A percentile compares a stretch with the other conserved stretches of the same genome.
Conservation (phyloP, 2,329 filamentous ascomycete genomes). For the Rhexocercosporidium sp. region DNA sequence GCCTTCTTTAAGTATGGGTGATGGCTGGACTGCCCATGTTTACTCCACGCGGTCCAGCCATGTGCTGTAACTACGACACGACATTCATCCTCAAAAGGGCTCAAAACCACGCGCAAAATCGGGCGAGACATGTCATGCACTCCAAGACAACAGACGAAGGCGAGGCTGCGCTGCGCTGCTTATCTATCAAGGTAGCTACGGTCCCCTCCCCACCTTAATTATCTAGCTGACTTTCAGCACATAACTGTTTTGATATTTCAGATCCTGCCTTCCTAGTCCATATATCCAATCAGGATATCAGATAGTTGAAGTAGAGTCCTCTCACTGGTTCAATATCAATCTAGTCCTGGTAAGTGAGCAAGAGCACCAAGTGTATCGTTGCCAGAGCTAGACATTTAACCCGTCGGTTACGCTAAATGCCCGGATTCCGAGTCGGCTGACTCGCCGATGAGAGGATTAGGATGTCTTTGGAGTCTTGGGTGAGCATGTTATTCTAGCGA, state of each 20-base stretch:
- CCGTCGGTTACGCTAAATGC: no score
- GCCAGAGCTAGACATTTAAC: no score
- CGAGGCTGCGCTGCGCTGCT: no score
- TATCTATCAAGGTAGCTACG: no score
- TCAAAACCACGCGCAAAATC: constrained; percentile 21
- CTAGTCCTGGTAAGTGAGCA: no score
- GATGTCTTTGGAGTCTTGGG: not conserved
- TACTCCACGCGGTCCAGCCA: not conserved
- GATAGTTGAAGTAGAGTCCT: no score
- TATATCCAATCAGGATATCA: not conserved
- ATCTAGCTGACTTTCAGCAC: no score
- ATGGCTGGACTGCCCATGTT: not conserved
- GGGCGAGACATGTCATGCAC: not conserved
- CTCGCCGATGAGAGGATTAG: not conserved
- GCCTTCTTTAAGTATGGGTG: not conserved
- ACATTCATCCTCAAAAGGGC: constrained; percentile 18
- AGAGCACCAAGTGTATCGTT: no score
- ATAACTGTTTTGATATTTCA: no score
- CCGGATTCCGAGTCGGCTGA: not conserved
- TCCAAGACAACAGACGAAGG: not conserved
- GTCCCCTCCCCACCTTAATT: no score
- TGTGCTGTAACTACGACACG: not conserved
- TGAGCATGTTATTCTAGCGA: not conserved
- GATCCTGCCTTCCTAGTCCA: not conserved
- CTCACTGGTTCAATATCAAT: no score